Evolutionary conservation across 1,139 yeast genomes (phyloP), one percentile per base, ranked within the genome.

Genomic region (Magnusiomyces fungicola): DNA sequence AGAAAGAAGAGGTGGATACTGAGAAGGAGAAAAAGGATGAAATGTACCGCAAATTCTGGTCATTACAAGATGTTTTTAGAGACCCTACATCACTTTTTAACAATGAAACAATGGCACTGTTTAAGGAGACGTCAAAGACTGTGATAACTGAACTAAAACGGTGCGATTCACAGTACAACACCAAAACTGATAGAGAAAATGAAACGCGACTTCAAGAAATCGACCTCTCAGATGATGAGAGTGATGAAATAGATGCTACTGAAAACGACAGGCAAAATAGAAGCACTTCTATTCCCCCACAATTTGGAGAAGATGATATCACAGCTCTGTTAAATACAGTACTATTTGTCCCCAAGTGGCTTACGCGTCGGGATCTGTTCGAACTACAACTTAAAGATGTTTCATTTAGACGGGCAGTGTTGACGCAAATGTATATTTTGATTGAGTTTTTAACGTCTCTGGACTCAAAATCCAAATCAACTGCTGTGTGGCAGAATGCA

Each of bases 341-440:
- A 9, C 52, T 59, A 7, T 61, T 62, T 51, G 62, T 61, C 10
- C 69, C 70, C 23, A 67, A 66, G 51, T 67, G 70, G 69, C 58
- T 67, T 19, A 68, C 71, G 2, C 56, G 62, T 36, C 57, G 58
- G 1, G 64, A 64, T 33, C 53, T 68, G 32, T 67, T 68, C 52
- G 64, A 63, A 19, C 55, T 67, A n/a, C 68, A 68, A 50, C 58
- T 69, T 3, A 57, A 61, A 23, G 72, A 69, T 48, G 48, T 55
- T n/a, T 37, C 61, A 3, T 68, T 69, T 49, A 54, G 71, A 27
- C 56, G 62, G n/a, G 61, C 70, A 0, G 51, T 68, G 22, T 51
- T 61, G 34, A 55, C 60, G 1, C 72, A 69, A 51, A 50, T 63
- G 19, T 54, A 55, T 42, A 64, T 69, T 16, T 53, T 68, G 12